Conservation (phyloP, 1,139 yeast genomes). For the Blastobotrys petasosporus region DNA sequence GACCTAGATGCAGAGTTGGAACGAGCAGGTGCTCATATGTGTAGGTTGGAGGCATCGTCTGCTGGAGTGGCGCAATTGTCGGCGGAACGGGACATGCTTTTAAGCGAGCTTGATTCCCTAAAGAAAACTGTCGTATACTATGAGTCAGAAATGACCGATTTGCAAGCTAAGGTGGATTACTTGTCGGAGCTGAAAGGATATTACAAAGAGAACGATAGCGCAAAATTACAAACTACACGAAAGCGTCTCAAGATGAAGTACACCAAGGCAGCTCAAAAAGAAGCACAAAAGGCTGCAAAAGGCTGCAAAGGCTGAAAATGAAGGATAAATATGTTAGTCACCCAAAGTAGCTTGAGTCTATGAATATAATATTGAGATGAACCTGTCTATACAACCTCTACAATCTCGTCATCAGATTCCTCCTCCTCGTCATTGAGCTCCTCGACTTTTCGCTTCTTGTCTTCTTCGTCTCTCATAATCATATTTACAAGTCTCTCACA, state of each 20-base stretch:
- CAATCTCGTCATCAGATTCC: conserved; percentile 25
- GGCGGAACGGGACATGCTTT: not conserved
- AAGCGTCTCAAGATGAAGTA: not conserved
- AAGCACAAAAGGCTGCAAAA: too few relatives aligned
- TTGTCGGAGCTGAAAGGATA: not conserved
- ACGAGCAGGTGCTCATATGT: too few relatives aligned
- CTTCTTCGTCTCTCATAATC: conserved; percentile 86
- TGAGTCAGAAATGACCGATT: not conserved
- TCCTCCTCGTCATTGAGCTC: conserved; percentile 46
- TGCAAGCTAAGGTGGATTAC: conserved; percentile 1
- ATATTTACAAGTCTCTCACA: conserved; percentile 57
- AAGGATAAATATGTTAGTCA: too few relatives aligned
- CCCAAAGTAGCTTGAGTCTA: too few relatives aligned
- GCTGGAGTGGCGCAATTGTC: too few relatives aligned
- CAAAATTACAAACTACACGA: too few relatives aligned
- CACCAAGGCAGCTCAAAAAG: too few relatives aligned
- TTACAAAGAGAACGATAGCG: conserved; percentile 3
- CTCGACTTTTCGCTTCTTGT: conserved; percentile 46
- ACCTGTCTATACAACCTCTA: conserved; percentile 15
- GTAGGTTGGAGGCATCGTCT: too few relatives aligned
- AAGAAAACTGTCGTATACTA: conserved; percentile 1
- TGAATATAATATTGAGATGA: not conserved
- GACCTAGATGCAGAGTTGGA: too few relatives aligned
- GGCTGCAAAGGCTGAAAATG: not conserved
- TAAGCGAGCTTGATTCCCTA: conserved; percentile 6